phyloP scores from a whole-genome alignment of 2,329 filamentous ascomycete genomes.

The Penicillium sp. region DNA sequence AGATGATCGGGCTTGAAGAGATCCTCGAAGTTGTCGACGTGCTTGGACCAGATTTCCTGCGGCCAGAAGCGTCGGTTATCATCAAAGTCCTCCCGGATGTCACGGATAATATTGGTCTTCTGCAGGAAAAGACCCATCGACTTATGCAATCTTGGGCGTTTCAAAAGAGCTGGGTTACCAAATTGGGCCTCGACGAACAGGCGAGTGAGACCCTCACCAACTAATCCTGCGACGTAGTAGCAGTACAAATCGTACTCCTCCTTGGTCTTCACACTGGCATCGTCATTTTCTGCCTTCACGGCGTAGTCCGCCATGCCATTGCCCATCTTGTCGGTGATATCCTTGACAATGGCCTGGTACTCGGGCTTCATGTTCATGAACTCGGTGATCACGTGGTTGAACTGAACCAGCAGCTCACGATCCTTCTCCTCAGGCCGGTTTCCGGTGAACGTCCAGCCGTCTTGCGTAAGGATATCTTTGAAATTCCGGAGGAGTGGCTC shows the following conservation, averaged over 20 bases:
- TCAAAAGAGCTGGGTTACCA: constrained; percentile 77
- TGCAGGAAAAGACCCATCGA: constrained; percentile 97
- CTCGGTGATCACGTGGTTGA: constrained; percentile 80
- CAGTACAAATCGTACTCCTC: constrained; percentile 95
- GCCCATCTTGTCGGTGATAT: constrained; percentile 92
- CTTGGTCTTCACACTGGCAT: constrained; percentile 74
- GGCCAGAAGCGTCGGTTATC: constrained; percentile 93
- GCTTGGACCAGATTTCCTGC: constrained; percentile 93
- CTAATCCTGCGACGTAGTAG: constrained; percentile 97
- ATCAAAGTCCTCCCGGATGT: constrained; percentile 82
- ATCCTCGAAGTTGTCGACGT: constrained; percentile 85
- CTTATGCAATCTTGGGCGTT: constrained; percentile 76
- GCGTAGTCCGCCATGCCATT: constrained; percentile 98
- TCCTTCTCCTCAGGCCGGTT: constrained; percentile 94
- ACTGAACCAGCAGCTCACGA: constrained; percentile 84
- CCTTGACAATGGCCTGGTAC: constrained; percentile 82
- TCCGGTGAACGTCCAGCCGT: constrained; percentile 85
- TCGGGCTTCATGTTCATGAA: constrained; percentile 81
- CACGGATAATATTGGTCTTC: constrained; percentile 98
- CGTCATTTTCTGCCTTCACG: constrained; percentile 74
- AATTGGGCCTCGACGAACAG: constrained; percentile 84
- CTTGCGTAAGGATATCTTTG: constrained; percentile 69
- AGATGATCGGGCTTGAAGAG: constrained; percentile 78
- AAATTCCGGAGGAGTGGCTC: constrained; percentile 83
- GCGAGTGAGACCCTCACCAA: constrained; percentile 86